These are phyloP conservation scores for Flueggea neowawraea DNA, from an alignment of 441 rosid genomes.

Conservation along the genomic window DNA sequence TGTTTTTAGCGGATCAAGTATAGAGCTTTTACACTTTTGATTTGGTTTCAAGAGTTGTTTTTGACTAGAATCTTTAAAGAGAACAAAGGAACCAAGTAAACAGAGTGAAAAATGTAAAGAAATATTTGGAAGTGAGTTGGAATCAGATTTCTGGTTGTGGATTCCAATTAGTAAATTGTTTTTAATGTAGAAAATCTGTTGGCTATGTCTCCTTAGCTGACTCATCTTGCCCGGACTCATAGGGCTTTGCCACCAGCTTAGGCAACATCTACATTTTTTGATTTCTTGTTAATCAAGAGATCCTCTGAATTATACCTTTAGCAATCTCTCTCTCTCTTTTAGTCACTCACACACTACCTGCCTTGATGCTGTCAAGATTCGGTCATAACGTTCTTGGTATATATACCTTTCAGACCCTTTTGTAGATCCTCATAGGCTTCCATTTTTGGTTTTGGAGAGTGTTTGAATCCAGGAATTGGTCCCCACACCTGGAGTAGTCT, in stretches of 20 bases:
- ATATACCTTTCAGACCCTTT: slow-evolving; percentile 28
- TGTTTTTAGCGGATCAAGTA: slow-evolving; percentile 24
- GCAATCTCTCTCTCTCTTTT: slow-evolving; percentile 17
- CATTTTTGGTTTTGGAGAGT: slow-evolving; percentile 33
- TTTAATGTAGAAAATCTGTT: slow-evolving; percentile 48
- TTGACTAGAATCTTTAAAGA: slow-evolving; percentile 30
- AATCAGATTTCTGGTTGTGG: slow-evolving; percentile 65
- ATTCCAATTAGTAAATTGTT: slow-evolving; percentile 40
- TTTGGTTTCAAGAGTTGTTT: slow-evolving; percentile 24
- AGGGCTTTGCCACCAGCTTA: slow-evolving; percentile 67
- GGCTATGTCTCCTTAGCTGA: slow-evolving; percentile 72
- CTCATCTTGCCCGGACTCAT: slow-evolving; percentile 51
- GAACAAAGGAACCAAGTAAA: slow-evolving; percentile 28
- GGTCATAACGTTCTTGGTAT: slow-evolving; percentile 36
- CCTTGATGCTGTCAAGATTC: slow-evolving; percentile 65
- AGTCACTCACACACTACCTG: slow-evolving; percentile 33
- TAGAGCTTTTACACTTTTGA: slow-evolving; percentile 53
- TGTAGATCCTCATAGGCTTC: slow-evolving; percentile 38
- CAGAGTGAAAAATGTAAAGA: slow-evolving; percentile 28
- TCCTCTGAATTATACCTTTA: slow-evolving; percentile 35
- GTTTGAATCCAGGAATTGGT: slow-evolving; percentile 45
- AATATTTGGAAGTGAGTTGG: slow-evolving; percentile 37
- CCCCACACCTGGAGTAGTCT: slow-evolving; percentile 51
- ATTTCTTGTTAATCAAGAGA: slow-evolving; percentile 56
- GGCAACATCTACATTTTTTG: slow-evolving; percentile 59